Conservation (phyloP, 352 stramenopile species). For the Globisporangium polare region DNA sequence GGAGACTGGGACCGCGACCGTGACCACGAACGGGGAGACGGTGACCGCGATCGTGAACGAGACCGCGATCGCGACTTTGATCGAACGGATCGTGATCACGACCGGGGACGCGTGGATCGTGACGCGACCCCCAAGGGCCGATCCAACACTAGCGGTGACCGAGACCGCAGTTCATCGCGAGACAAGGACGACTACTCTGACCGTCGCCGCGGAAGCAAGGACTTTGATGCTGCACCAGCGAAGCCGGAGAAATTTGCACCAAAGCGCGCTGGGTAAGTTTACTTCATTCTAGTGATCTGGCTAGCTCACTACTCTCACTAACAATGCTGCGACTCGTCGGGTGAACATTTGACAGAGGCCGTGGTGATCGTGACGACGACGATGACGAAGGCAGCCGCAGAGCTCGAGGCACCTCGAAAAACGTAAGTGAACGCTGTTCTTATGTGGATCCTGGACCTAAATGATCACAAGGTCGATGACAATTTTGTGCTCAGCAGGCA, state of each 20-base stretch:
- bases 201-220: constrained; percentile 35
- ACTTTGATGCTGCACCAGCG: constrained; percentile 27
- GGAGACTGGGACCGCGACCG: constrained; percentile 21
- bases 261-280: constrained; percentile 33
- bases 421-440: constrained; percentile 21
- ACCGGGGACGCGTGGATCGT: constrained; percentile 28
- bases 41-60: constrained; percentile 24
- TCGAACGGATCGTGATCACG: constrained; percentile 21
- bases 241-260: constrained; percentile 21
- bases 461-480: not conserved
- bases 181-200: constrained; percentile 29
- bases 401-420: constrained; percentile 26
- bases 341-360: constrained; percentile 13
- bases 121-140: constrained; percentile 26
- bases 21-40: constrained; percentile 21
- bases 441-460: not conserved
- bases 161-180: constrained; percentile 16
- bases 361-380: constrained; percentile 49
- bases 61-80: constrained; percentile 33
- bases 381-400: constrained; percentile 43
- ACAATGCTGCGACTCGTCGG: not conserved
- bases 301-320: not conserved
- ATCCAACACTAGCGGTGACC: constrained; percentile 30
- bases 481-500: constrained; percentile 17
- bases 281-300: not conserved